Conservation (phyloP, 1,139 yeast genomes). For the Pichia sp. region DNA sequence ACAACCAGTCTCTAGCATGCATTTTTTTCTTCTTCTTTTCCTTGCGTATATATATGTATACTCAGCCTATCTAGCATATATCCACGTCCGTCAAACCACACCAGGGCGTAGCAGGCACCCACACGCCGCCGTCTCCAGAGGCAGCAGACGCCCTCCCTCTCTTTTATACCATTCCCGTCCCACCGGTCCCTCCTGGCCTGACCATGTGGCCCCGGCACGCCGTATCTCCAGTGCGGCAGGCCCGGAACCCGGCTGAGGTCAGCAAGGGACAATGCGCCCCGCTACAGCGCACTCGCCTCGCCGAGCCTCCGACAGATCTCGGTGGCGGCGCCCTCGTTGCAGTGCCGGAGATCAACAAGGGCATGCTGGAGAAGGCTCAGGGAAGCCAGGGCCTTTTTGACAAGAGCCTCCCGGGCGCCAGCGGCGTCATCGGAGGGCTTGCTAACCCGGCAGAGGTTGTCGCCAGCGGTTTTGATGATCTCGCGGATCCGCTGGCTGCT, state of each 20-base stretch:
- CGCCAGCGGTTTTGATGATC: neutral
- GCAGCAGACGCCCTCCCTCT: neutral
- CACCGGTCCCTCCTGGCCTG: neutral
- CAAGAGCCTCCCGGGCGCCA: neutral
- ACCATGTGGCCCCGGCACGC: neutral
- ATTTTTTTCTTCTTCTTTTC: slow-evolving; percentile 27
- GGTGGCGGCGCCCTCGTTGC: neutral
- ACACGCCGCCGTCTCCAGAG: neutral
- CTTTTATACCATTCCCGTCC: neutral
- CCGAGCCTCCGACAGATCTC: slow-evolving; percentile 10
- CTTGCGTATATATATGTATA: neutral
- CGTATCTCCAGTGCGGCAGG: neutral
- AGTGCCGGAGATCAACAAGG: slow-evolving; percentile 3
- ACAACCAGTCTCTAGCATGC: slow-evolving; percentile 74
- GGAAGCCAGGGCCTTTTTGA: neutral
- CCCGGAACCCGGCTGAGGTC: no score
- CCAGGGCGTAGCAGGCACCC: no score
- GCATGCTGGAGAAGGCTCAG: neutral
- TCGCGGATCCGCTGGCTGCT: slow-evolving; percentile 1
- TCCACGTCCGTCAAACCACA: no score
- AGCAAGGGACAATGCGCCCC: neutral
- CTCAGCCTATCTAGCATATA: no score
- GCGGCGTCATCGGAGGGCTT: neutral
- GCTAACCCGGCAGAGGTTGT: neutral
- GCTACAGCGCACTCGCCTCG: neutral